Percentiles rank a stretch among this genome's conserved stretches.
Evolutionary conservation across 768 basidiomycete genomes (phyloP).

Genomic region (Tephrocybe sp.): DNA sequence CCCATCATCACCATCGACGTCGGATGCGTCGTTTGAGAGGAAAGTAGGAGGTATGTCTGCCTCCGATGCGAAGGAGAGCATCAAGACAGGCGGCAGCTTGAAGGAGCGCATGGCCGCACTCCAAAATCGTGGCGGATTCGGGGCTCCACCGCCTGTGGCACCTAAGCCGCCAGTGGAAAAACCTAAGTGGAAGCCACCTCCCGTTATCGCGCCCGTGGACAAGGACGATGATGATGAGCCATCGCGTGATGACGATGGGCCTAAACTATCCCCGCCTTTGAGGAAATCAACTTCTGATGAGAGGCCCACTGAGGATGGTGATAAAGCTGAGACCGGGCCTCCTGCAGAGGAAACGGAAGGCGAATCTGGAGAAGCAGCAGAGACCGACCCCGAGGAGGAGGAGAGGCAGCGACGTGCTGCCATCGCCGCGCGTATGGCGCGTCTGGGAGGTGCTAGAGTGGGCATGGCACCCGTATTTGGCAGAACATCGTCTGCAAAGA

Average conservation of each 20-base stretch:
- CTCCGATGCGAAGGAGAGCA: conserved; percentile 85
- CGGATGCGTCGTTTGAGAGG: conserved; percentile 25
- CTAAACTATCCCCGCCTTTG: conserved; percentile 35
- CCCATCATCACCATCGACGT: conserved; percentile 35
- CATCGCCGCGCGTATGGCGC: conserved; percentile 91
- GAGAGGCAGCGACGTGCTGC: conserved; percentile 81
- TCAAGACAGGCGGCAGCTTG: conserved; percentile 75
- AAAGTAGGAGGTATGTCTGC: conserved; percentile 65
- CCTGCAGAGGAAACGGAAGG: conserved; percentile 6
- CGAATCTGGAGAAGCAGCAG: conserved; percentile 31
- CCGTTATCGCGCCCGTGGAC: conserved; percentile 44
- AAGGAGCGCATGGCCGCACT: conserved; percentile 96
- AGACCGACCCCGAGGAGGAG: conserved; percentile 61
- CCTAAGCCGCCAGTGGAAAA: conserved; percentile 65
- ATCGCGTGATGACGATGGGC: conserved; percentile 23
- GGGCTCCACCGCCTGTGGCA: conserved; percentile 50
- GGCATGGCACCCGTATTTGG: conserved; percentile 80
- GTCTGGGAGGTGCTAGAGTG: conserved; percentile 80
- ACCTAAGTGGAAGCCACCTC: conserved; percentile 88
- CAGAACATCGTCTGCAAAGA: conserved; percentile 39
- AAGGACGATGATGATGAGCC: conserved; percentile 42
- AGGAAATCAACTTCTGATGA: conserved; percentile 18
- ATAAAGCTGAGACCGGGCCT: conserved; percentile 11
- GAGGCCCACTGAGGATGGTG: conserved; percentile 15
- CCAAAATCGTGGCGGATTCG: conserved; percentile 82